Evolutionary conservation across 768 basidiomycete genomes (phyloP).

Genomic region (Lactarius psammicola): DNA sequence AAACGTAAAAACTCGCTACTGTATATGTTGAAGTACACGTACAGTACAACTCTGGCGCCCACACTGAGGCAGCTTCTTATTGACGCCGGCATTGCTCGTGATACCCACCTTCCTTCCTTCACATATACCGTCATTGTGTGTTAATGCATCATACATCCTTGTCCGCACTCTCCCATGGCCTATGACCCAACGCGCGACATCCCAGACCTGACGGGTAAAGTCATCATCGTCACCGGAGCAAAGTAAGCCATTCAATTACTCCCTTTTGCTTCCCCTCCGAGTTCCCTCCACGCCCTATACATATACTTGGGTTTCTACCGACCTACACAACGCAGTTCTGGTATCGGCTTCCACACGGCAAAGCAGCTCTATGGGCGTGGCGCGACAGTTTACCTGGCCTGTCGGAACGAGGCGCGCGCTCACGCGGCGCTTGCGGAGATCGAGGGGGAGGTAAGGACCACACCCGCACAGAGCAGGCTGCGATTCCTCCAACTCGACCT

Average conservation of each 20-base stretch:
- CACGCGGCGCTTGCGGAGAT: slow-evolving; percentile 1
- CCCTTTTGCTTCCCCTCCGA: not conserved
- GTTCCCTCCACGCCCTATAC: too few relatives aligned
- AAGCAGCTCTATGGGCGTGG: not conserved
- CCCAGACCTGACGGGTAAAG: slow-evolving; percentile 2
- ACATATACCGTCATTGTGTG: not conserved
- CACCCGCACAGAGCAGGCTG: not conserved
- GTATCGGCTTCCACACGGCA: not conserved
- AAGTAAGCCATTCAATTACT: not conserved
- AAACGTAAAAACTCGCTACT: too few relatives aligned
- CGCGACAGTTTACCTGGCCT: slow-evolving; percentile 5
- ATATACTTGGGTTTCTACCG: too few relatives aligned
- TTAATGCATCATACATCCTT: not conserved
- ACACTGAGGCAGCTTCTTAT: too few relatives aligned
- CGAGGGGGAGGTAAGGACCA: too few relatives aligned
- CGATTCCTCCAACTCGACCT: slow-evolving; percentile 1
- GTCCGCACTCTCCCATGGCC: not conserved
- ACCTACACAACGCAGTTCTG: not conserved
- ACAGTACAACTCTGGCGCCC: too few relatives aligned
- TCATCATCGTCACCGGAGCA: slow-evolving; percentile 3
- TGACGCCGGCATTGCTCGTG: too few relatives aligned
- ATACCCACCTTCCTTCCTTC: not conserved
- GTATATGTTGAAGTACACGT: too few relatives aligned
- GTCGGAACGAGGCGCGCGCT: not conserved
- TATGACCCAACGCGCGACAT: slow-evolving; percentile 5